Percentiles rank a stretch among this genome's conserved stretches.
Conservation (phyloP, 2,329 filamentous ascomycete genomes). For the Davidsoniella virescens region DNA sequence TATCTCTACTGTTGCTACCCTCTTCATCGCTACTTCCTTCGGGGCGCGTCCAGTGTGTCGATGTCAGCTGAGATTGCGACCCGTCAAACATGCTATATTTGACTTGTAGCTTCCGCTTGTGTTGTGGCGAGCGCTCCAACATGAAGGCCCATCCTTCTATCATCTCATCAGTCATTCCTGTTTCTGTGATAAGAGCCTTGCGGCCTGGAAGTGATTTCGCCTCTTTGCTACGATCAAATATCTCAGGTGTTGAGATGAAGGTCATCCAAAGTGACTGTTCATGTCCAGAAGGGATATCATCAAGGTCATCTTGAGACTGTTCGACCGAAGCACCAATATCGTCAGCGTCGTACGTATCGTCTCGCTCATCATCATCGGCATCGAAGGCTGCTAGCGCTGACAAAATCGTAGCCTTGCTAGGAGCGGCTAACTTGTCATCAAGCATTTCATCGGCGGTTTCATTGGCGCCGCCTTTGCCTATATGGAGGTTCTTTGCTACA, state of each 20-base stretch:
- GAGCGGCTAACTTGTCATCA: conserved; percentile 43
- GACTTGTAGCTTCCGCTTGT: conserved; percentile 52
- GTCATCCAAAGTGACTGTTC: conserved; percentile 61
- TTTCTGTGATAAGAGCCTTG: conserved; percentile 46
- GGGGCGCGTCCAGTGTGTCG: conserved; percentile 41
- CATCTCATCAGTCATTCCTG: conserved; percentile 80
- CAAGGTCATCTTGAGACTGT: conserved; percentile 38
- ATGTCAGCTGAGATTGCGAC: conserved; percentile 44
- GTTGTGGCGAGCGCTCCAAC: conserved; percentile 55
- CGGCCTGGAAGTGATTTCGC: conserved; percentile 30
- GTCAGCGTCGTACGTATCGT: conserved; percentile 87
- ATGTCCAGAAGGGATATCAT: conserved; percentile 32
- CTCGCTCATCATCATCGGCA: conserved; percentile 85
- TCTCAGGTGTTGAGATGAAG: conserved; percentile 45
- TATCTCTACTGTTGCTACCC: conserved; percentile 21
- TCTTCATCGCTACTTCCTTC: conserved; percentile 5
- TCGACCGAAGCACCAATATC: conserved; percentile 79
- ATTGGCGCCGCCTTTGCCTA: conserved; percentile 52
- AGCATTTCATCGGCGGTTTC: conserved; percentile 59
- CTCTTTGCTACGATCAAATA: conserved; percentile 56
- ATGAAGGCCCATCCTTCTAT: conserved; percentile 92
- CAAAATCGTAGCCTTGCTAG: conserved; percentile 72
- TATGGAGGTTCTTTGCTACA: conserved; percentile 47
- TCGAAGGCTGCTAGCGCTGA: conserved; percentile 81
- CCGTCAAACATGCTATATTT: conserved; percentile 52